phyloP scores from a whole-genome alignment of 2,329 filamentous ascomycete genomes.

The Apiospora saccharicola region DNA sequence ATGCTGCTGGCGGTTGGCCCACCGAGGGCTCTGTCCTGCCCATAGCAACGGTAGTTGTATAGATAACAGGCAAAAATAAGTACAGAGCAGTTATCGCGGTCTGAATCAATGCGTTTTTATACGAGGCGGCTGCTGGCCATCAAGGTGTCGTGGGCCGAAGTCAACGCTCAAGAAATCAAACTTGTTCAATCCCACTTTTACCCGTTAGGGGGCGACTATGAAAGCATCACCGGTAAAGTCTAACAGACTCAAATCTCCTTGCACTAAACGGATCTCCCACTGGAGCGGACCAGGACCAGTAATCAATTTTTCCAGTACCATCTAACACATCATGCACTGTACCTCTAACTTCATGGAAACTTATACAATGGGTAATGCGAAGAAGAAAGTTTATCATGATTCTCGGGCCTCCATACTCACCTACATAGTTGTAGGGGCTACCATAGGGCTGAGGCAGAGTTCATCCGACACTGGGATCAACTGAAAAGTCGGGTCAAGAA shows the following conservation, averaged over 20 bases:
- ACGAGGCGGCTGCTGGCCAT: background rate
- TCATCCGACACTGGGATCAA: background rate
- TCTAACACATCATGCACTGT: no score
- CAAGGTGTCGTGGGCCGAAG: background rate
- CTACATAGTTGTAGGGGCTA: background rate
- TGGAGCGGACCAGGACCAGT: no score
- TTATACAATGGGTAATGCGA: background rate
- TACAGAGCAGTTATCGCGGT: background rate
- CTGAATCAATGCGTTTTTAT: background rate
- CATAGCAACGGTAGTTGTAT: conserved; percentile 30
- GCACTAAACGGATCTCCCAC: no score
- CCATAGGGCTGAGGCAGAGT: background rate
- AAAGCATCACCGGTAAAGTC: background rate
- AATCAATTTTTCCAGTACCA: background rate
- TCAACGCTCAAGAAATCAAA: background rate
- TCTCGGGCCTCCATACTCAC: background rate
- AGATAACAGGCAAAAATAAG: background rate
- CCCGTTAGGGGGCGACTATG: background rate
- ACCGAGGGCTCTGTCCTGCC: conserved; percentile 41
- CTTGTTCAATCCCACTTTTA: background rate
- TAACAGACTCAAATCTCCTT: background rate
- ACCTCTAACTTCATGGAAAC: background rate
- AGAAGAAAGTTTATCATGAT: background rate
- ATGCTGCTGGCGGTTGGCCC: conserved; percentile 39
- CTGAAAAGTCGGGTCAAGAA: conserved; percentile 1